Conservation (phyloP, 169 alveolate species). For the Plasmodium ovale region DNA sequence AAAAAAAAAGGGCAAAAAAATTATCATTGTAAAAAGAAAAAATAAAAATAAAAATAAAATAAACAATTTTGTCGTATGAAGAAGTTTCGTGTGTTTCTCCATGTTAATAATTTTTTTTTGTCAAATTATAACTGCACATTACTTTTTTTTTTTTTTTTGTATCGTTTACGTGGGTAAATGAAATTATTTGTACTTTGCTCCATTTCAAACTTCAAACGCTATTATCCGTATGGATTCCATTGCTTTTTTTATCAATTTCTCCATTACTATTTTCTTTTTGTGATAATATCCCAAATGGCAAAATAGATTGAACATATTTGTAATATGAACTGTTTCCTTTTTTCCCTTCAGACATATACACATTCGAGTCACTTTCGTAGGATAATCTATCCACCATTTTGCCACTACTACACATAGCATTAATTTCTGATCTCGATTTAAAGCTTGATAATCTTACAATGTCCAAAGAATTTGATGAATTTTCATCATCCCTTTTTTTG, state of each 20-base stretch:
- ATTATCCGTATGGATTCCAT: too few species aligned
- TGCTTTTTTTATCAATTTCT: background rate
- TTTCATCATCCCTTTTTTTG: slow-evolving; percentile 46
- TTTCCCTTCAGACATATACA: slow-evolving; percentile 8
- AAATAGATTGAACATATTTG: slow-evolving; percentile 60
- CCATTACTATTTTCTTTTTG: slow-evolving; percentile 19
- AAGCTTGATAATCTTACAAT: slow-evolving; percentile 51
- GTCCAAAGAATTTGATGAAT: slow-evolving; percentile 51
- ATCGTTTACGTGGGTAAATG: too few species aligned
- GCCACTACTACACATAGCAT: background rate
- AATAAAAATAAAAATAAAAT: too few species aligned
- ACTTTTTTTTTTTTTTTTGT: too few species aligned
- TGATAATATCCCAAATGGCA: slow-evolving; percentile 46
- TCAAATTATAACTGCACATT: too few species aligned
- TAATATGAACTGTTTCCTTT: slow-evolving; percentile 56
- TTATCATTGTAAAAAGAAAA: too few species aligned
- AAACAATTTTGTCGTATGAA: too few species aligned
- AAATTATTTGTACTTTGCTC: too few species aligned
- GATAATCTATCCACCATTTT: background rate
- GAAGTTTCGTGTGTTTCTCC: too few species aligned
- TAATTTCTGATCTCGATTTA: slow-evolving; percentile 31
- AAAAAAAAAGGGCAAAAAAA: too few species aligned
- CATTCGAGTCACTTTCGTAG: slow-evolving; percentile 4
- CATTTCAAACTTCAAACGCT: background rate
- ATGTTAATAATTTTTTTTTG: too few species aligned